Evolutionary conservation across 495 filamentous ascomycete species (phyloP), one percentile per base, ranked within the genome.

Genomic region (Cercophora newfieldiana): DNA sequence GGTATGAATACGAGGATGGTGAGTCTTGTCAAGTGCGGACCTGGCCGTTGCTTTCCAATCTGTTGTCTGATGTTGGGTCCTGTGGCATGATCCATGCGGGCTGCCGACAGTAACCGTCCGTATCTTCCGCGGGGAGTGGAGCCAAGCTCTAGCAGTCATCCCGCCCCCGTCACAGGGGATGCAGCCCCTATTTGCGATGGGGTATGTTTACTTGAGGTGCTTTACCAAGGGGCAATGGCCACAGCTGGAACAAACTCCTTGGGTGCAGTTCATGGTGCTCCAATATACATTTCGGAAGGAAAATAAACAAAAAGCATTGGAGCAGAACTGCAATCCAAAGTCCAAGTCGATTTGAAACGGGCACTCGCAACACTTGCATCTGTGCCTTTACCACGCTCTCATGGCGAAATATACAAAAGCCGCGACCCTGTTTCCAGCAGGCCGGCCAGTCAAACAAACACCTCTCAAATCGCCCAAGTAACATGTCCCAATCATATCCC

Each of bases 11-110:
- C 12, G 37, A n/a, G n/a, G 37, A 8, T 4, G 37, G 10, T 44
- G 37, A 14, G 37, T 8, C 12, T 44, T 44, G 5, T 33, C 37
- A 14, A 44, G 12, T 44, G 37, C 37, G 37, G 37, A 44, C 12
- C 37, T 44, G 37, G 37, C 37, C 37, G 37, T 44, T 44, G 37
- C 14, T 22, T 4, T 64, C 49, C 16, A 25, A 22, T 55, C 51
- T 55, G 21, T 59, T 47, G 49, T n/a, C 25, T 21, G 64, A 56
- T 24, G 57, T 66, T 50, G 25, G 37, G 37, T 16, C 10, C 37
- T 16, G 18, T 44, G 37, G 37, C 37, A 44, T 44, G 37, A 44
- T 44, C 37, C 37, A 44, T 44, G 37, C 2, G 3, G 37, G 18
- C 37, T 44, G 37, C 37, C 37, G 37, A 44, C 10, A 14, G 37